Evolutionary conservation across 805 yeast genomes (phyloP), one percentile per base, ranked within the genome.

Genomic region (Sugiyamaella qingdaonensis): DNA sequence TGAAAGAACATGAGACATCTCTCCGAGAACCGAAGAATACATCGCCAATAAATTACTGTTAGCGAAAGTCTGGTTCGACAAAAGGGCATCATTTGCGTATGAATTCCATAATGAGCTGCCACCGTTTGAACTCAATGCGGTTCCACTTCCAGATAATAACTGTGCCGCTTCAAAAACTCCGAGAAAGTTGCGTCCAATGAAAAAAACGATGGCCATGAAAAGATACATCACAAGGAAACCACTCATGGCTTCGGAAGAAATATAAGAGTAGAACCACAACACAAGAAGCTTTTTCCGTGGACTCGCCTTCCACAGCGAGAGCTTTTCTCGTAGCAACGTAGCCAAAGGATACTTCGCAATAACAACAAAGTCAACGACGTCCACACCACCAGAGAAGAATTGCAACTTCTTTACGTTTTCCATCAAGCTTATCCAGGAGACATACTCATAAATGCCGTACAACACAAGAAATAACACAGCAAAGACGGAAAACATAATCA

Each of bases 311-410:
- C 19, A 39, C 13, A 39, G 10, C 13, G 43, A 14, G 4, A 39
- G 24, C 43, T 16, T 39, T 4, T 14, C 13, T 16, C 43, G 3
- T 21, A 39, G 24, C 43, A 7, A 39, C 2, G 47, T 19, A 2
- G 41, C 34, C 14, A 41, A 27, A 16, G 59, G 59, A 11, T 19
- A 24, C n/a, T 24, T 19, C 2, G 55, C 58, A 10, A 37, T 36
- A 8, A 31, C 33, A n/a, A 57, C 48, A 36, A 32, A 27, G 19
- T 54, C 57, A 37, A 57, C n/a, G 3, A 59, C 49, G 45, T 52
- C 60, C 14, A 18, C 19, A n/a, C 24, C 48, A 8, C 41, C 35
- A 1, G 52, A 54, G 2, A 52, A 56, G 10, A 51, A 37, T 27
- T 52, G 50, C 10, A 59, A 42, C n/a, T 42, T 24, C 10, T 47